Base-by-base conservation (phyloP, 179 eudicot genomes). In the Gypsophila paniculata region DNA sequence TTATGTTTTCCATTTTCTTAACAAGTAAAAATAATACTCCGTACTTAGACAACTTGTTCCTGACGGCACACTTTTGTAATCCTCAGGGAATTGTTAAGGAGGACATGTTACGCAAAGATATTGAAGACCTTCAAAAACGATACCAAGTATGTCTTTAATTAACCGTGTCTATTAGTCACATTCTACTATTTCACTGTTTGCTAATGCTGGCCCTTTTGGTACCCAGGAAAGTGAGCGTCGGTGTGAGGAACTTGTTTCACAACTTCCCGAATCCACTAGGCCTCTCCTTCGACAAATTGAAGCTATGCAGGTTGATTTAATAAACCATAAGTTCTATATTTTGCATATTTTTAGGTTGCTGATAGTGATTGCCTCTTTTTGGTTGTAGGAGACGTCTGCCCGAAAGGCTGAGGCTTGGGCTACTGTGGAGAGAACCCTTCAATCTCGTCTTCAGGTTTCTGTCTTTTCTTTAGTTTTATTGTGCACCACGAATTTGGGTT, bases 181-280 rank as follows among this genome's bases (percentile, higher is more conserved):
- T 44, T 13, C 21, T 13, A 26, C 26, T 34, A 25, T 68, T 19
- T 21, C 6, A 25, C 42, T 63, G 25, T 25, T 65, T 46, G 39
- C 55, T 17, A 36, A 25, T 25, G 22, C 57, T 22, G 65, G 39
- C 54, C 70, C 15, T 0, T 36, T 70, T 75, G 75, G 46, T 74
- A 70, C 70, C 75, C 77, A 95, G 99, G 98, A 86, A 69, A 95
- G 98, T 85, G 99, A 95, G 79, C 98, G 98, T 68, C 83, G 99
- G 38, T 92, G 96, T 72, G 99, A 95, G 82, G 99, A 95, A 84
- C 84, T 92, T 80, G 82, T 92, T 67, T 82, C 91, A 73, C 98
- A 92, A 82, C 88, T 95, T 83, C 98, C 99, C 69, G 99, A 95
- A 68, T 95, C 99, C 76, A 95, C 98, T 53, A 88, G 99, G 84